Conservation (phyloP, 2,329 filamentous ascomycete genomes). For the Aspergillus sojae region DNA sequence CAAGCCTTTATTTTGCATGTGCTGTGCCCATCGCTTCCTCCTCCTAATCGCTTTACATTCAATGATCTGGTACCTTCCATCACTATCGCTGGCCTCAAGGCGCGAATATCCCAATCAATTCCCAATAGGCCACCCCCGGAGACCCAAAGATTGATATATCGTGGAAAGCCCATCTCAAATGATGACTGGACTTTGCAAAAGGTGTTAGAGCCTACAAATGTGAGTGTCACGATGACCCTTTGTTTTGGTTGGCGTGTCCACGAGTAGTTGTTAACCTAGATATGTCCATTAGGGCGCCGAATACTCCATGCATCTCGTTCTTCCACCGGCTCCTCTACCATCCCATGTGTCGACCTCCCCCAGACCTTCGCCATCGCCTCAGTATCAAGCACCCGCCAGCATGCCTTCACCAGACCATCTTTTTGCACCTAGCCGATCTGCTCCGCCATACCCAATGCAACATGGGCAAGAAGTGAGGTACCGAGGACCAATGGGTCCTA, state of each 20-base stretch:
- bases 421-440: constrained; percentile 9
- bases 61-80: constrained; percentile 39
- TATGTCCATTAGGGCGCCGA: constrained; percentile 24
- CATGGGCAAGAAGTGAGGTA: constrained; percentile 15
- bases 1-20: constrained; percentile 38
- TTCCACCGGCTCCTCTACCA: constrained; percentile 40
- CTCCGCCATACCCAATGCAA: constrained; percentile 3
- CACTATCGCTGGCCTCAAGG: constrained; percentile 57
- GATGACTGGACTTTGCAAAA: constrained; percentile 52
- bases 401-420: constrained; percentile 17
- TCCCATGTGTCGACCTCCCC: constrained; percentile 12
- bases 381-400: constrained; percentile 9
- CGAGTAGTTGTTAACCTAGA: constrained; percentile 5
- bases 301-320: constrained; percentile 45
- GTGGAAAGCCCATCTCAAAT: constrained; percentile 56
- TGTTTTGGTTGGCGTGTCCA: neutral
- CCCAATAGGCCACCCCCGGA: constrained; percentile 48
- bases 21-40: constrained; percentile 44
- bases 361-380: neutral
- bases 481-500: constrained; percentile 14
- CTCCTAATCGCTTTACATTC: constrained; percentile 42
- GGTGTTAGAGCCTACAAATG: constrained; percentile 55
- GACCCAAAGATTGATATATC: constrained; percentile 61
- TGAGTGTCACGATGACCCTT: constrained; percentile 34
- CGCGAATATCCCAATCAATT: constrained; percentile 54